Evolutionary conservation across 2,329 filamentous ascomycete genomes (phyloP), one percentile per base, ranked within the genome.

Genomic region (Dendrostoma leiphaemia): DNA sequence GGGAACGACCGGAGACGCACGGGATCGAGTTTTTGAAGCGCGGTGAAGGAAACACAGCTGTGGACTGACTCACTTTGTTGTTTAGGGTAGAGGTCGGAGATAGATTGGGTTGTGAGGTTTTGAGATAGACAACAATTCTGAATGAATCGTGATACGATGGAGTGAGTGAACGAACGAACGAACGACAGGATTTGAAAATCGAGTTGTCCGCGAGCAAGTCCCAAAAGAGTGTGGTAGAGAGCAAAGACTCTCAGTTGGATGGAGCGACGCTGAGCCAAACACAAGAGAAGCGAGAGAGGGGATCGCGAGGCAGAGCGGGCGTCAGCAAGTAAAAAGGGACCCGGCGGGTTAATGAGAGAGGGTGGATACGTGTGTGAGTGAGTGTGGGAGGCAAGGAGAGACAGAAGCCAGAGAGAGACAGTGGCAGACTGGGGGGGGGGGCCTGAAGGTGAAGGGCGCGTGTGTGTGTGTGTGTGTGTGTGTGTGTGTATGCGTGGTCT

Each of bases 181-280:
- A 57, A 48, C 41, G 52, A 54, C 31, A 19, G 40, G 47, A 50
- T 35, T 29, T 31, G 34, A 41, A 26, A 43, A 47, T 51, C 55
- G 31, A 51, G 51, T 48, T 41, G 45, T 59, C 60, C 57, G 52
- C 50, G 53, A n/a, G 46, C 48, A 41, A 56, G 52, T 59, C 54
- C 71, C 71, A 77, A 81, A 82, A 62, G 79, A 82, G 76, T 71
- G 79, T 82, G 74, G 64, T 74, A 75, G 78, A 81, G 78, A 80
- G 77, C 61, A 49, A 48, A 59, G 57, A 71, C 76, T 74, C 78
- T 79, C 78, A 74, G 76, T 81, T 80, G 76, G 75, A 73, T 70
- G 67, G 70, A 72, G 66, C 64, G 69, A 64, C 62, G 63, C 67
- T 65, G 61, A 63, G 62, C 61, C 51, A 41, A 51, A 57, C 64